Evolutionary conservation across 805 yeast species (phyloP), one percentile per base, ranked within the genome.

Genomic region (Saitoella complicata): DNA sequence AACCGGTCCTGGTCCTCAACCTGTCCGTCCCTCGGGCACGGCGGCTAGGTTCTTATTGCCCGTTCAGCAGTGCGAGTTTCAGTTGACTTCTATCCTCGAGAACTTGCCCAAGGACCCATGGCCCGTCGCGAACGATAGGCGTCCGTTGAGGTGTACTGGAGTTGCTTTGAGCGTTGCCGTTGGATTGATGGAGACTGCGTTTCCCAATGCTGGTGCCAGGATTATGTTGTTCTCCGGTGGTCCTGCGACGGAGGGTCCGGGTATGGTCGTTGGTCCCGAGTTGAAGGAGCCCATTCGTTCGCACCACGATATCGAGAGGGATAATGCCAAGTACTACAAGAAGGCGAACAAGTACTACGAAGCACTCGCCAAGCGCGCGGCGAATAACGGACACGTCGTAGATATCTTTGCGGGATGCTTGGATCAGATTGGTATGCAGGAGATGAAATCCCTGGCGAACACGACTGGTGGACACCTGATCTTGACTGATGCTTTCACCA

Each of bases 221-320:
- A 71, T 91, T 54, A 78, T 85, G 69, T 69, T 91, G 48, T 91
- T 91, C 58, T 77, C 94, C 37, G 93, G 88, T 44, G 99, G 98
- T 50, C 94, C 95, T 41, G 79, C 95, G 60, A 91, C 98, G 40
- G 77, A 81, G 58, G 81, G 80, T 40, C 97, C 99, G 8, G 99
- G 99, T 55, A 68, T 83, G 60, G 85, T 91, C 53, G 99, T 91
- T 31, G 84, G 88, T 39, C 76, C 80, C 29, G 91, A 86, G 61
- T 72, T 91, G 60, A 82, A 83, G 60, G 98, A 91, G 64, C 95
- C 98, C 41, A 81, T 91, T 55, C 77, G 99, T 69, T 91, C 98
- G 6, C 99, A 91, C 65, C 84, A 82, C 57, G 98, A 91, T 61
- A 83, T 91, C 53, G 97, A 91, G 61, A 78, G 86, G 53, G 96